Evolutionary conservation across 139 green algal genomes (phyloP).

Genomic region (Chlamydomonas asymmetrica): DNA sequence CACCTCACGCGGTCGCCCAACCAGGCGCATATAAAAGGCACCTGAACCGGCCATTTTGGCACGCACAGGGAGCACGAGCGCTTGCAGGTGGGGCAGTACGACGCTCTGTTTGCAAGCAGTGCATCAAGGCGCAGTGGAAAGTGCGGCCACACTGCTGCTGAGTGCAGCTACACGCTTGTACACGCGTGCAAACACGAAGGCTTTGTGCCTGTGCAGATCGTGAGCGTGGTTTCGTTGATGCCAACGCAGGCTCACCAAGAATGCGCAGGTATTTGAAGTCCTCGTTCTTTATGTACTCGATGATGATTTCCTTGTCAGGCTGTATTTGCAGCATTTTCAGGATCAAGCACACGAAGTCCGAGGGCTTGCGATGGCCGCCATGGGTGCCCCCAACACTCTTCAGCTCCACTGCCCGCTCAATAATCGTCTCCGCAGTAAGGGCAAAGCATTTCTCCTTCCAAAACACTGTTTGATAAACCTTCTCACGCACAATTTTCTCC

Average conservation of each 20-base stretch:
- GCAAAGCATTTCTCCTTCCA: constrained; percentile 99
- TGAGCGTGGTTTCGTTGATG: too few relatives aligned
- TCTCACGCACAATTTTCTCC: constrained; percentile 88
- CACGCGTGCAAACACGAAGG: not conserved
- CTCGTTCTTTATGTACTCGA: constrained; percentile 98
- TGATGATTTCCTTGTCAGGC: constrained; percentile 96
- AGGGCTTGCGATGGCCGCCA: constrained; percentile 82
- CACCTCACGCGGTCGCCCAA: constrained; percentile 87
- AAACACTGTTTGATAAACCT: constrained; percentile 93
- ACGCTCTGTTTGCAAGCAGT: too few relatives aligned
- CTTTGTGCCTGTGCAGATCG: too few relatives aligned
- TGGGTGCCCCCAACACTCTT: constrained; percentile 82
- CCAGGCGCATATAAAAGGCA: constrained; percentile 96
- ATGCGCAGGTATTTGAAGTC: constrained; percentile 96
- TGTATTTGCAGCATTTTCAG: constrained; percentile 99
- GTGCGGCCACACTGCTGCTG: too few relatives aligned
- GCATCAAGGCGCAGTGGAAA: too few relatives aligned
- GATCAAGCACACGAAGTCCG: constrained; percentile 93
- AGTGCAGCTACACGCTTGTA: not conserved
- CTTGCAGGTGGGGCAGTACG: too few relatives aligned
- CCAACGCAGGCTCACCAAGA: constrained; percentile 76
- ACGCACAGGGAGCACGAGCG: too few relatives aligned
- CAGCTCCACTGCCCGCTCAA: constrained; percentile 94
- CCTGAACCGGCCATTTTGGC: too few relatives aligned
- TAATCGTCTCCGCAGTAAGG: constrained; percentile 89